A percentile compares a stretch with the other conserved stretches of the same genome.
Conservation (phyloP, 371 early-diverging fungal species). For the Actinomucor elegans region DNA sequence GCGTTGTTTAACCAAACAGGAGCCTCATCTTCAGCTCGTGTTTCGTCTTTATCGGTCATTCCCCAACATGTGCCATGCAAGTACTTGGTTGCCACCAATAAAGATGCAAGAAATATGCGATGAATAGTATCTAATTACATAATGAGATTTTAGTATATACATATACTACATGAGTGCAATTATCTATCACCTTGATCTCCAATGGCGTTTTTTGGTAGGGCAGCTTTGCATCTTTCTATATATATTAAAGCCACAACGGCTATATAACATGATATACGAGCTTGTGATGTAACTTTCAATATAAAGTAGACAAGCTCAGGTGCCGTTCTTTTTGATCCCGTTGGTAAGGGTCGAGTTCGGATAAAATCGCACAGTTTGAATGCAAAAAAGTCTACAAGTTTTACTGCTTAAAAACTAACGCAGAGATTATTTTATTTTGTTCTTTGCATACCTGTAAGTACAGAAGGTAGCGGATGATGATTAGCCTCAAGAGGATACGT, state of each 20-base stretch:
- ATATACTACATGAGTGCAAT: too few relatives aligned
- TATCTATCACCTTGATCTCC: slow-evolving; percentile 27
- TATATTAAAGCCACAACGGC: slow-evolving; percentile 35
- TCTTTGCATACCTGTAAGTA: slow-evolving; percentile 14
- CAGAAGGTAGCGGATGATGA: slow-evolving; percentile 17
- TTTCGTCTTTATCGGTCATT: slow-evolving; percentile 2
- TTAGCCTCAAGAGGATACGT: too few relatives aligned
- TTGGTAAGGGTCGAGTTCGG: slow-evolving; percentile 23
- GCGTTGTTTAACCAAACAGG: slow-evolving; percentile 24
- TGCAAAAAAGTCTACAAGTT: slow-evolving; percentile 25
- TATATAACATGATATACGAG: slow-evolving; percentile 30
- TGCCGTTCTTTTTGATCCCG: slow-evolving; percentile 17
- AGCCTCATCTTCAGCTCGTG: slow-evolving; percentile 18
- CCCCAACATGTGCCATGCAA: slow-evolving; percentile 68
- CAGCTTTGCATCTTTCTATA: slow-evolving; percentile 30
- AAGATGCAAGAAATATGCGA: slow-evolving; percentile 74
- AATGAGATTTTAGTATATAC: not conserved
- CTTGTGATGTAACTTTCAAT: slow-evolving; percentile 22
- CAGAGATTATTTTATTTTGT: not conserved
- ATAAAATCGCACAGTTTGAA: slow-evolving; percentile 31
- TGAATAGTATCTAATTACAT: slow-evolving; percentile 42
- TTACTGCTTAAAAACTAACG: not conserved
- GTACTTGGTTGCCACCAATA: slow-evolving; percentile 73
- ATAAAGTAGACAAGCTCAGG: slow-evolving; percentile 35
- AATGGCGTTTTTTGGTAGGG: slow-evolving; percentile 31